Evolutionary conservation across 805 yeast genomes (phyloP).

Genomic region (Priceomyces fermenticarens): DNA sequence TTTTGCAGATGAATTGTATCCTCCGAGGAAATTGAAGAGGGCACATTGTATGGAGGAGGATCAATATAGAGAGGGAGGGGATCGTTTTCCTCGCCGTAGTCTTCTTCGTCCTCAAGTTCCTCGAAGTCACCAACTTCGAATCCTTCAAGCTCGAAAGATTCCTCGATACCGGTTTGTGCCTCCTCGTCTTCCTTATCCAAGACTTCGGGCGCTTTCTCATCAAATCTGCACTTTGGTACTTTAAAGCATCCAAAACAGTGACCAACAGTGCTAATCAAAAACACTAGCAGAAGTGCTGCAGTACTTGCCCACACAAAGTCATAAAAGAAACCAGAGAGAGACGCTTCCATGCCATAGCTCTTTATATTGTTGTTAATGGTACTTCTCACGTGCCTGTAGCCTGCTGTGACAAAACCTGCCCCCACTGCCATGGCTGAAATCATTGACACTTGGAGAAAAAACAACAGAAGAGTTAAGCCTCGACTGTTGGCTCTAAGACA

Average conservation of each 20-base stretch:
- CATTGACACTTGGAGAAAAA: constrained; percentile 41
- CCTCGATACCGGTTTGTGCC: too few species aligned
- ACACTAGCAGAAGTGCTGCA: constrained; percentile 38
- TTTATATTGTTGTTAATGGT: constrained; percentile 48
- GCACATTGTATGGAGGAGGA: too few species aligned
- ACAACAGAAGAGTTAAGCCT: constrained; percentile 45
- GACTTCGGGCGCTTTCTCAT: too few species aligned
- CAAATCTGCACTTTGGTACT: too few species aligned
- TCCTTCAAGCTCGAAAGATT: too few species aligned
- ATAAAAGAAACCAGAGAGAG: constrained; percentile 48
- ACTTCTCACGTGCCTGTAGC: constrained; percentile 45
- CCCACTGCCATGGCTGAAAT: constrained; percentile 43
- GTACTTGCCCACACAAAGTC: constrained; percentile 66
- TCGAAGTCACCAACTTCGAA: too few species aligned
- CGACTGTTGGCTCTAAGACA: constrained; percentile 43
- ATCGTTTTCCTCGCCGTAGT: too few species aligned
- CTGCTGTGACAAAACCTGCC: constrained; percentile 62
- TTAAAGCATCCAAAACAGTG: constrained; percentile 41
- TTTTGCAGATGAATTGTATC: too few species aligned
- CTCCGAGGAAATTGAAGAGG: too few species aligned
- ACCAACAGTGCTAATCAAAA: constrained; percentile 34
- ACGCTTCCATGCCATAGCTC: constrained; percentile 54
- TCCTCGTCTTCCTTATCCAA: too few species aligned
- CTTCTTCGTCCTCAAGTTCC: too few species aligned
- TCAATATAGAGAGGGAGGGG: too few species aligned